Percentiles rank a stretch among this genome's conserved stretches.
phyloP scores from a whole-genome alignment of 2,329 filamentous ascomycete genomes.

The Cercospora sesami region DNA sequence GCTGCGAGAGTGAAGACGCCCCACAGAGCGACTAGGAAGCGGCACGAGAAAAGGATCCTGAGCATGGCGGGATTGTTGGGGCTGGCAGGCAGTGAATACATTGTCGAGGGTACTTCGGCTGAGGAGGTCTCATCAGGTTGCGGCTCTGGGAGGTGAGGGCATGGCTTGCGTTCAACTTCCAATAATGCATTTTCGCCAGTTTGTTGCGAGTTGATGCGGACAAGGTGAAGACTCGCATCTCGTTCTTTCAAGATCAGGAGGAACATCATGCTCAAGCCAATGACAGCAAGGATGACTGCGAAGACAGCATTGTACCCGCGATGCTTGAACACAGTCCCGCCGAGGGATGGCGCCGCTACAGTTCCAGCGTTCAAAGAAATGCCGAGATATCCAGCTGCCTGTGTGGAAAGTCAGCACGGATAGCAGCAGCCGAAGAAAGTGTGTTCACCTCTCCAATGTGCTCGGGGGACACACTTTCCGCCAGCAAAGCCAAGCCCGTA shows the following conservation, averaged over 20 bases:
- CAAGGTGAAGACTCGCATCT: background rate
- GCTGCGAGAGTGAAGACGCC: conserved; percentile 26
- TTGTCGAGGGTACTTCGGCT: background rate
- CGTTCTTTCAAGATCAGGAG: conserved; percentile 26
- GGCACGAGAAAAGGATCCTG: conserved; percentile 22
- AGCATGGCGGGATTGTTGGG: conserved; percentile 21
- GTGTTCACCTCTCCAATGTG: conserved; percentile 52
- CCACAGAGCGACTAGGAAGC: conserved; percentile 28
- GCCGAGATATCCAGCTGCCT: conserved; percentile 63
- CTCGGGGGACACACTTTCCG: conserved; percentile 63
- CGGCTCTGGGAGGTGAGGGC: background rate
- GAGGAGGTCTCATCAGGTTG: background rate
- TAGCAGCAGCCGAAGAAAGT: background rate
- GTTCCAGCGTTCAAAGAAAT: conserved; percentile 62
- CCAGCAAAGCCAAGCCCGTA: conserved; percentile 66
- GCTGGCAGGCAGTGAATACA: background rate
- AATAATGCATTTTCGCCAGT: background rate
- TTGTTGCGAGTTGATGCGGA: background rate
- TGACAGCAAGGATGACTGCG: conserved; percentile 19
- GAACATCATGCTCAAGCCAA: conserved; percentile 23
- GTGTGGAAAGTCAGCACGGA: background rate
- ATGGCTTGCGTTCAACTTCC: background rate
- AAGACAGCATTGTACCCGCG: conserved; percentile 39
- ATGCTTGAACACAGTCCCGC: conserved; percentile 63
- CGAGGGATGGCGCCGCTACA: conserved; percentile 64